Evolutionary conservation across 495 filamentous ascomycete species (phyloP).

Genomic region (Hamigera avellanea): DNA sequence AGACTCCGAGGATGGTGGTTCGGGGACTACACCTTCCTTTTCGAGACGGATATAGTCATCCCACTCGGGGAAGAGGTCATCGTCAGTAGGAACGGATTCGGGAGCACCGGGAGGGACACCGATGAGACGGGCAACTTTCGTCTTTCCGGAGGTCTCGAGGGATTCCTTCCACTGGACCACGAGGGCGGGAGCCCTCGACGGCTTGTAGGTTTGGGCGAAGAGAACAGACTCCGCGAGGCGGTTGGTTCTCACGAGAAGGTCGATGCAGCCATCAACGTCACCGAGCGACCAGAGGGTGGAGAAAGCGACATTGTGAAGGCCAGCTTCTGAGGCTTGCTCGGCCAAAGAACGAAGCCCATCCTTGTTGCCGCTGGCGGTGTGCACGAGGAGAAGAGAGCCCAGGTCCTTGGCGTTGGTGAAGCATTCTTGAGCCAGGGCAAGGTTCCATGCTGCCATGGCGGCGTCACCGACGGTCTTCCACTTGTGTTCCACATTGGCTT

Average conservation of each 20-base stretch:
- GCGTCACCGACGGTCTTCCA: constrained; percentile 96
- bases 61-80: constrained; percentile 93
- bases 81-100: constrained; percentile 52
- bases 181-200: constrained; percentile 56
- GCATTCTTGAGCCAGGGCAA: constrained; percentile 81
- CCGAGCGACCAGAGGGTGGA: constrained; percentile 78
- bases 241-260: constrained; percentile 66
- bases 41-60: constrained; percentile 78
- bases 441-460: constrained; percentile 76
- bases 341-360: constrained; percentile 63
- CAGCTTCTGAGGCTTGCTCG: constrained; percentile 58
- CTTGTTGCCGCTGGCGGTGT: constrained; percentile 67
- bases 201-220: constrained; percentile 90
- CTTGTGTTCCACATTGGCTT: constrained; percentile 84
- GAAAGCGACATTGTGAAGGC: constrained; percentile 85
- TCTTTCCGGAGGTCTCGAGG: constrained; percentile 69
- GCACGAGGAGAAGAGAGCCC: constrained; percentile 76
- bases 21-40: constrained; percentile 44
- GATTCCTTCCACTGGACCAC: constrained; percentile 68
- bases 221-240: constrained; percentile 76
- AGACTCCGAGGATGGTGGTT: constrained; percentile 31
- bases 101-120: constrained; percentile 59
- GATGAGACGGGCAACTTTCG: constrained; percentile 68
- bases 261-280: constrained; percentile 71
- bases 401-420: constrained; percentile 82